phyloP scores from a whole-genome alignment of 352 stramenopile species.

The Globisporangium recalcitrans region DNA sequence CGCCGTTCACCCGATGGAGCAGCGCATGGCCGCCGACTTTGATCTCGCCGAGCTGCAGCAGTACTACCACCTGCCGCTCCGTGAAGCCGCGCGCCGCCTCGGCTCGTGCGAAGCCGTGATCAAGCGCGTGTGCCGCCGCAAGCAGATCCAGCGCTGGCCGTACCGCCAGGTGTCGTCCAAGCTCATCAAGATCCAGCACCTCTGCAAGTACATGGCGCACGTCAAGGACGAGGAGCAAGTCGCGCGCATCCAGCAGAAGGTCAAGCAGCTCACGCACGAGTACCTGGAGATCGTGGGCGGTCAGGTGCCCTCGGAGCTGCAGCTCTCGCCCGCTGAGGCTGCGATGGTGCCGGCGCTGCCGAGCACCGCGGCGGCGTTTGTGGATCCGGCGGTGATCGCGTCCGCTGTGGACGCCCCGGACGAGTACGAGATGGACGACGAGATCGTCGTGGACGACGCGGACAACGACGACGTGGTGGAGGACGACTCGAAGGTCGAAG shows the following conservation, averaged over 20 bases:
- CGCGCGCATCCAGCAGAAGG: constrained; percentile 68
- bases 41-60: constrained; percentile 76
- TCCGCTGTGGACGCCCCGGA: constrained; percentile 39
- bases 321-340: constrained; percentile 51
- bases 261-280: constrained; percentile 75
- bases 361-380: constrained; percentile 31
- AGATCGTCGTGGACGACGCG: constrained; percentile 35
- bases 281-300: constrained; percentile 74
- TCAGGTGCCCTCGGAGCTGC: constrained; percentile 67
- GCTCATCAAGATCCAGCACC: constrained; percentile 82
- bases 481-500: constrained; percentile 3
- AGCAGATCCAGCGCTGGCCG: constrained; percentile 76
- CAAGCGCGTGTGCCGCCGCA: constrained; percentile 77
- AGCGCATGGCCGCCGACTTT: constrained; percentile 61
- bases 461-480: constrained; percentile 19
- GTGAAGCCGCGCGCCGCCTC: constrained; percentile 64
- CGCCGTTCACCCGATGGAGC: constrained; percentile 15
- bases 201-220: constrained; percentile 84
- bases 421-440: constrained; percentile 40
- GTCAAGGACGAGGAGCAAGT: constrained; percentile 64
- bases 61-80: constrained; percentile 82
- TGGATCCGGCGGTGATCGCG: constrained; percentile 53
- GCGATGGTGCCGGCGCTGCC: constrained; percentile 42
- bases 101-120: constrained; percentile 77
- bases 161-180: constrained; percentile 84